Evolutionary conservation across 2,329 filamentous ascomycete species (phyloP).

Genomic region (Fragosphaeria purpurea): DNA sequence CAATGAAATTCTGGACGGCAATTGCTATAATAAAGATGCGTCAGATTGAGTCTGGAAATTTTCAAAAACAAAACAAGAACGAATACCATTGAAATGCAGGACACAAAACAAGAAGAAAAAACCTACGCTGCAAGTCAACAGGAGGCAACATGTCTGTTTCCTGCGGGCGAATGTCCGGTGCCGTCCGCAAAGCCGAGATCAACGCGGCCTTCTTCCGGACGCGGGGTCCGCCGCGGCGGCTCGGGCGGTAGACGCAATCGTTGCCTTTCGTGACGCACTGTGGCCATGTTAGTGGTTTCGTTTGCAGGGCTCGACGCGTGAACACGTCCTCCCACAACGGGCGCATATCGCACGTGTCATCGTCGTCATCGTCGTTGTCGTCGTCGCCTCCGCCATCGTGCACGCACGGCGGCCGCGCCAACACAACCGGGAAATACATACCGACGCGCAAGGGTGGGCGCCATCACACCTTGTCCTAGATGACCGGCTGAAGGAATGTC

Average conservation of each 20-base stretch:
- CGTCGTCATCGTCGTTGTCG: no score
- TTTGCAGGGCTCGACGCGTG: no score
- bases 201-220: constrained; percentile 29
- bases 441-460: constrained; percentile 13
- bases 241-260: constrained; percentile 33
- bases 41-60: no score
- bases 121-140: constrained; percentile 4
- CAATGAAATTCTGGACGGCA: constrained; percentile 30
- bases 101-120: neutral
- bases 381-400: no score
- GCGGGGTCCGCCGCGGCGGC: constrained; percentile 32
- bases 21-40: constrained; percentile 16
- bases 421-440: neutral
- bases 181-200: constrained; percentile 16
- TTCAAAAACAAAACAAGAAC: no score
- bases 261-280: constrained; percentile 30
- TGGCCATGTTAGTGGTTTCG: neutral
- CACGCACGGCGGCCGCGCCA: no score
- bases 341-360: no score
- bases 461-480: constrained; percentile 17
- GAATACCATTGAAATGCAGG: no score
- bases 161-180: constrained; percentile 4
- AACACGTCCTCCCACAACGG: no score
- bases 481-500: constrained; percentile 26
- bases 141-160: constrained; percentile 16